Evolutionary conservation across 495 filamentous ascomycete genomes (phyloP).

Genomic region (Hypomontagnella monticulosa): DNA sequence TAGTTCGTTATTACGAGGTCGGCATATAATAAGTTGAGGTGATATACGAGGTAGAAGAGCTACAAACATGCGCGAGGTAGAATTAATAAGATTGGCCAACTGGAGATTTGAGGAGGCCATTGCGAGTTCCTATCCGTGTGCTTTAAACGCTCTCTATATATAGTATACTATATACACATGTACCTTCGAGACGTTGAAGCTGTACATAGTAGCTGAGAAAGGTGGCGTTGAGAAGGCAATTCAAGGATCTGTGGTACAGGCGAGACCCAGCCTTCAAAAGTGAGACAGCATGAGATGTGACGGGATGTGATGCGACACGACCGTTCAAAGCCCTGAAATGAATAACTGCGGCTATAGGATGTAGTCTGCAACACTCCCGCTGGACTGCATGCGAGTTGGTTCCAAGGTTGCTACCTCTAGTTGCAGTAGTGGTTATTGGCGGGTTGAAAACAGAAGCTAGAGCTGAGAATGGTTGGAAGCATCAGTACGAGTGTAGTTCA

Average conservation of each 20-base stretch:
- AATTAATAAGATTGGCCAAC: no score
- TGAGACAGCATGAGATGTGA: slow-evolving; percentile 34
- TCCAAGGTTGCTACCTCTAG: not conserved
- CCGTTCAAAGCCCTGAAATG: slow-evolving; percentile 14
- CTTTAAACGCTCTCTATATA: not conserved
- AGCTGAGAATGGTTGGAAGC: no score
- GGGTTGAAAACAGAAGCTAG: no score
- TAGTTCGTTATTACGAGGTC: no score
- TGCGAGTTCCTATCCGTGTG: not conserved
- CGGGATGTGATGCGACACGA: slow-evolving; percentile 31
- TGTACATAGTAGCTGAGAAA: slow-evolving; percentile 12
- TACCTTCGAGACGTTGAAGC: slow-evolving; percentile 3
- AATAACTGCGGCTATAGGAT: slow-evolving; percentile 20
- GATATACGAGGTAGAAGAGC: no score
- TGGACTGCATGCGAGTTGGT: not conserved
- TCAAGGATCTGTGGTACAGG: slow-evolving; percentile 27
- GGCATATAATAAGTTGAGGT: no score
- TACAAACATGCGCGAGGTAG: no score
- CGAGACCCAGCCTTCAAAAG: slow-evolving; percentile 20
- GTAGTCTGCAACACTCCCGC: slow-evolving; percentile 3
- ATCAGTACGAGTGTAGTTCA: no score
- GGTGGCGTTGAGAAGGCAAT: not conserved
- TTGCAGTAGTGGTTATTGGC: not conserved
- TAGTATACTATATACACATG: not conserved
- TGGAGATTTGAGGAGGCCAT: no score